Conservation (phyloP, 495 filamentous ascomycete genomes). For the Penicillium egyptiacum region DNA sequence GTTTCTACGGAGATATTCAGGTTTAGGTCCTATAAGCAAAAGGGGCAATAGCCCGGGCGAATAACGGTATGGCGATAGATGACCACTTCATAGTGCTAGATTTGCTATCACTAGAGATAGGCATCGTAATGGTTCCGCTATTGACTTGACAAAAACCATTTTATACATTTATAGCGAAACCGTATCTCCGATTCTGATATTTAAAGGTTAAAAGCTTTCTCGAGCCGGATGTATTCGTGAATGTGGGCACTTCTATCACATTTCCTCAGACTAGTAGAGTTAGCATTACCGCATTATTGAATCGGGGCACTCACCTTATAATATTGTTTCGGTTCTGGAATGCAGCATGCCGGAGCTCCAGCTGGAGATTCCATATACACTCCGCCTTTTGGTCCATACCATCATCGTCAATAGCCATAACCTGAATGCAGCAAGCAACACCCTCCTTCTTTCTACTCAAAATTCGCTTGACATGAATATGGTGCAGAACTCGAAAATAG, state of each 20-base stretch:
- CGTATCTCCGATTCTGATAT: slow-evolving; percentile 8
- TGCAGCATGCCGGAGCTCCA: not conserved
- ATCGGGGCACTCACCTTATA: slow-evolving; percentile 2
- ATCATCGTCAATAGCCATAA: not conserved
- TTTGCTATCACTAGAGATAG: slow-evolving; percentile 10
- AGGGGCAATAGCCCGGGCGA: slow-evolving; percentile 10
- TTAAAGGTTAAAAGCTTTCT: slow-evolving; percentile 6
- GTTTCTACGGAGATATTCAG: slow-evolving; percentile 1
- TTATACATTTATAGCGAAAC: slow-evolving; percentile 17
- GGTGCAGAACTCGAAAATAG: not conserved
- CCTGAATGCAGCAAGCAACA: not conserved
- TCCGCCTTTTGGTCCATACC: not conserved
- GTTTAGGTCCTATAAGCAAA: slow-evolving; percentile 6
- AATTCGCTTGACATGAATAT: not conserved
- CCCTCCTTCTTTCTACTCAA: not conserved
- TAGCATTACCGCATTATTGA: slow-evolving; percentile 6
- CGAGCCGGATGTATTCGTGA: slow-evolving; percentile 2
- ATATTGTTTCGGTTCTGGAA: slow-evolving; percentile 8
- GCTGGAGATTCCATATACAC: not conserved
- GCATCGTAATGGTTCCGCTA: slow-evolving; percentile 8
- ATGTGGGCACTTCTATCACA: slow-evolving; percentile 15
- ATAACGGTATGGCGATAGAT: slow-evolving; percentile 15
- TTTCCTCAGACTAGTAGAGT: slow-evolving; percentile 12
- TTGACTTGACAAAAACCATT: slow-evolving; percentile 5
- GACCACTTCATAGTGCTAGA: slow-evolving; percentile 12